These are phyloP conservation scores for Cryptosporidium andersoni DNA, from an alignment of 169 alveolate species.

Conservation along the genomic window DNA sequence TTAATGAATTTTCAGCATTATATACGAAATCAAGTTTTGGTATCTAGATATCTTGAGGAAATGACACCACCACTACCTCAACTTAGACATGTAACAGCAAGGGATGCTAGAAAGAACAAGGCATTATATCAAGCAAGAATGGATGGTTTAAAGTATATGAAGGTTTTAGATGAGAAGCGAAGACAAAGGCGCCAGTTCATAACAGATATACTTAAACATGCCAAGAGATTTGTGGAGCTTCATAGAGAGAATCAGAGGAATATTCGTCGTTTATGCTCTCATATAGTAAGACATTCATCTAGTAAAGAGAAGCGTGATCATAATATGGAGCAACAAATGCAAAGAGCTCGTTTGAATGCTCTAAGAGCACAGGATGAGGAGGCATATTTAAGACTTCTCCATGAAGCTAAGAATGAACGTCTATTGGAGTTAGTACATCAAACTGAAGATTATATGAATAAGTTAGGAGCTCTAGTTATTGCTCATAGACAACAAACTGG, in stretches of 20 bases:
- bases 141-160: slow-evolving; percentile 52
- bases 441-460: slow-evolving; percentile 91
- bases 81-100: slow-evolving; percentile 46
- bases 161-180: slow-evolving; percentile 21
- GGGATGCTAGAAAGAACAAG: slow-evolving; percentile 62
- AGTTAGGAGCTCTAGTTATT: slow-evolving; percentile 90
- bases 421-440: slow-evolving; percentile 89
- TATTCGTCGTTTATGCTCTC: slow-evolving; percentile 51
- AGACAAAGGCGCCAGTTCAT: slow-evolving; percentile 69
- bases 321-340: slow-evolving; percentile 70
- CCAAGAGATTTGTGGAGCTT: slow-evolving; percentile 39
- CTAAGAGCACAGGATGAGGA: slow-evolving; percentile 91
- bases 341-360: slow-evolving; percentile 77
- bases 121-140: slow-evolving; percentile 70
- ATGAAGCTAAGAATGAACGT: slow-evolving; percentile 91
- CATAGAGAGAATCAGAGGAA: slow-evolving; percentile 68
- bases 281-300: slow-evolving; percentile 47
- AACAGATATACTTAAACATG: slow-evolving; percentile 43
- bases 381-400: slow-evolving; percentile 86
- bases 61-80: slow-evolving; percentile 61
- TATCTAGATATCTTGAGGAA: slow-evolving; percentile 66
- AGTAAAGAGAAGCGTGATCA: slow-evolving; percentile 57
- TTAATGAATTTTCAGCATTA: slow-evolving; percentile 37
- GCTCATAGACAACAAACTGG: slow-evolving; percentile 85
- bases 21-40: slow-evolving; percentile 54